These are phyloP conservation scores for Tetrahymena elliotti DNA, from an alignment of 73 alveolate genomes.

Conservation along the genomic window DNA sequence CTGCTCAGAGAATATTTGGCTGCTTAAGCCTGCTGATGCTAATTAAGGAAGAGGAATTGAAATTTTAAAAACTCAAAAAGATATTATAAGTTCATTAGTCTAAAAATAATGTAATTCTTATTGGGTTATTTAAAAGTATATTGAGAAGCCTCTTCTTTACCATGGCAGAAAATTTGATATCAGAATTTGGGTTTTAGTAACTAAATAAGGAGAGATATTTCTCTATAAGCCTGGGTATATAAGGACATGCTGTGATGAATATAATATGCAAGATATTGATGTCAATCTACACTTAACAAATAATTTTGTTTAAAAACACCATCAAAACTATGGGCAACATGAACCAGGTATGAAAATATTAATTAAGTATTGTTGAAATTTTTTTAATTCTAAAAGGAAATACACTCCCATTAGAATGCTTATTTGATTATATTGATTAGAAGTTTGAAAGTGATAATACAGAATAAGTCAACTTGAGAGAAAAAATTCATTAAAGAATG, in stretches of 20 bases:
- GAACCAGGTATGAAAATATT: slow-evolving; percentile 77
- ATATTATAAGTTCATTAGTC: slow-evolving; percentile 31
- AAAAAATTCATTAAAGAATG: not conserved
- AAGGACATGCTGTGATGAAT: slow-evolving; percentile 48
- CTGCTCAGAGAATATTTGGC: slow-evolving; percentile 51
- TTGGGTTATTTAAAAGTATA: slow-evolving; percentile 76
- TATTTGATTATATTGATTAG: not conserved
- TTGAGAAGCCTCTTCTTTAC: slow-evolving; percentile 74
- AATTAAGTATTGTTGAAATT: not conserved
- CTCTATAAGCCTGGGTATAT: slow-evolving; percentile 48
- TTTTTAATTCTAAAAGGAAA: not conserved
- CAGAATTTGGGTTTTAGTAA: slow-evolving; percentile 76
- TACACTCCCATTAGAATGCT: not conserved
- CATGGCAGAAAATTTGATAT: slow-evolving; percentile 83
- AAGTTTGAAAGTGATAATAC: not conserved
- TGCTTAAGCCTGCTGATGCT: slow-evolving; percentile 50
- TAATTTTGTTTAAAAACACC: slow-evolving; percentile 62
- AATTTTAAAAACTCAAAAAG: slow-evolving; percentile 37
- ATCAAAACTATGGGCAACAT: slow-evolving; percentile 57
- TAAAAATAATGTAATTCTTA: slow-evolving; percentile 3
- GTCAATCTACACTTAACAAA: slow-evolving; percentile 66
- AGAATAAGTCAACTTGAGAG: not conserved
- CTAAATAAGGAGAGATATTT: slow-evolving; percentile 43
- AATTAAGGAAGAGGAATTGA: slow-evolving; percentile 62
- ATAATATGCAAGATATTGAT: slow-evolving; percentile 22